Percentiles rank a stretch among this genome's conserved stretches.
Evolutionary conservation across 179 eudicot species (phyloP).

Genomic region (Heliamphora pulchella): DNA sequence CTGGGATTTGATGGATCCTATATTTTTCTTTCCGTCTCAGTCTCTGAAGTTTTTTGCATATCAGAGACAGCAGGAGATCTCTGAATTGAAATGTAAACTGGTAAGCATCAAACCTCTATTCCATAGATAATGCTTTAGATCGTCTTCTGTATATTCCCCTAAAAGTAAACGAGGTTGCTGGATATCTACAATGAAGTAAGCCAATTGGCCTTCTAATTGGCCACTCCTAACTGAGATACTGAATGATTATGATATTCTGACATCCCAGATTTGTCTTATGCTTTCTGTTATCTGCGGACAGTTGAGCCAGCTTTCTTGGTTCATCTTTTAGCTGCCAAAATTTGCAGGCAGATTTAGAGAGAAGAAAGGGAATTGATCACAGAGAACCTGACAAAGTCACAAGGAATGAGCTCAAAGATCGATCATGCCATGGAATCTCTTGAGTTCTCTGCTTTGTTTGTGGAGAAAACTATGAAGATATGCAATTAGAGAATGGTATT

Average conservation of each 20-base stretch:
- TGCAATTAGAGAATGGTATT: not conserved
- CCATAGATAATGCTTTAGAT: not conserved
- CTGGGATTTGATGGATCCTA: not conserved
- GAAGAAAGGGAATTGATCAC: conserved; percentile 2
- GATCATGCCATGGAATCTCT: not conserved
- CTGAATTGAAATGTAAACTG: conserved; percentile 51
- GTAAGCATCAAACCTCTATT: conserved; percentile 29
- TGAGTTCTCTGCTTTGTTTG: not conserved
- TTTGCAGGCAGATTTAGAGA: conserved; percentile 18
- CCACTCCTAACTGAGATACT: not conserved
- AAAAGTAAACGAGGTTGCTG: not conserved
- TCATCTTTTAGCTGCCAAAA: not conserved
- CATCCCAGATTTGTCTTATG: not conserved
- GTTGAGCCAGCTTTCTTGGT: not conserved
- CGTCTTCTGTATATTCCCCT: conserved; percentile 33
- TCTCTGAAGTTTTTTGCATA: conserved; percentile 57
- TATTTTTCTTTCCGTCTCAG: conserved; percentile 5
- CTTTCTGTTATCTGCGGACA: not conserved
- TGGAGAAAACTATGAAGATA: not conserved
- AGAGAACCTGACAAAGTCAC: conserved; percentile 8
- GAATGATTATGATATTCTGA: not conserved
- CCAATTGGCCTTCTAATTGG: not conserved
- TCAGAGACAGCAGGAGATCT: conserved; percentile 57
- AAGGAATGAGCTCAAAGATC: conserved; percentile 9
- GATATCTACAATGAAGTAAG: not conserved